These are phyloP conservation scores for Hawksworthiomyces lignivorus DNA, from an alignment of 2,329 filamentous ascomycete species.

Conservation along the genomic window DNA sequence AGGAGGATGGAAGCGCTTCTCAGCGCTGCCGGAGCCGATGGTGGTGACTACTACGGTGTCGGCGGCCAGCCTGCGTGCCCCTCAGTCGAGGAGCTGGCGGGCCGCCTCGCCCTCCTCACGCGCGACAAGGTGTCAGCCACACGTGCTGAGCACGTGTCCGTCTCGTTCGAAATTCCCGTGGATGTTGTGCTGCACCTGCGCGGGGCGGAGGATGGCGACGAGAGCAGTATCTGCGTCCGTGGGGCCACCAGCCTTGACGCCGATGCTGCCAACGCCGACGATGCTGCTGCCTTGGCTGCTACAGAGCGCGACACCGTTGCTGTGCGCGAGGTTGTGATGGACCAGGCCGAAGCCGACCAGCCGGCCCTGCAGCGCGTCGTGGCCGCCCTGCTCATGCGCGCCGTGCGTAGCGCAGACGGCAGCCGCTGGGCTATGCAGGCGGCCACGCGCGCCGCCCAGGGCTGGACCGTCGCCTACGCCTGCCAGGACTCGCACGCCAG, in stretches of 20 bases:
- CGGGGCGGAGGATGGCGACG: no score
- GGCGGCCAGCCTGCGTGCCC: slow-evolving; percentile 19
- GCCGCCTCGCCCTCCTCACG: slow-evolving; percentile 34
- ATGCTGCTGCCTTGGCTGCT: slow-evolving; percentile 14
- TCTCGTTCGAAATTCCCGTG: slow-evolving; percentile 38
- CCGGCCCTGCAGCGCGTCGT: slow-evolving; percentile 41
- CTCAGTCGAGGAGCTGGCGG: slow-evolving; percentile 39
- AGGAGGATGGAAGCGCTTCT: slow-evolving; percentile 28
- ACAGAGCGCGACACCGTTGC: slow-evolving; percentile 1
- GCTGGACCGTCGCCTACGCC: slow-evolving; percentile 46
- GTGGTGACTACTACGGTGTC: slow-evolving; percentile 15
- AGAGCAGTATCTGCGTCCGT: no score
- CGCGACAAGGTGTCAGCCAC: slow-evolving; percentile 35
- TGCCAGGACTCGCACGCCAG: slow-evolving; percentile 45
- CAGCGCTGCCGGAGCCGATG: slow-evolving; percentile 16
- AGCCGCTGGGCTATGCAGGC: slow-evolving; percentile 42
- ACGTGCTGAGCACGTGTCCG: slow-evolving; percentile 42
- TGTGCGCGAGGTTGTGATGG: slow-evolving; percentile 20
- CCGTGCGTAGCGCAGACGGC: slow-evolving; percentile 36
- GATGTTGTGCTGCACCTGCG: slow-evolving; percentile 35
- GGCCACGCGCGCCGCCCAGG: slow-evolving; percentile 35
- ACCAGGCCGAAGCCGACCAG: slow-evolving; percentile 38
- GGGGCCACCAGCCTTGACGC: slow-evolving; percentile 17
- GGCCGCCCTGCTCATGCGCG: slow-evolving; percentile 38
- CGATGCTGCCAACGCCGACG: slow-evolving; percentile 14